A percentile compares a stretch with the other conserved stretches of the same genome.
These are phyloP conservation scores for Psilocybe sp. DNA, from an alignment of 768 basidiomycete species.

Conservation along the genomic window DNA sequence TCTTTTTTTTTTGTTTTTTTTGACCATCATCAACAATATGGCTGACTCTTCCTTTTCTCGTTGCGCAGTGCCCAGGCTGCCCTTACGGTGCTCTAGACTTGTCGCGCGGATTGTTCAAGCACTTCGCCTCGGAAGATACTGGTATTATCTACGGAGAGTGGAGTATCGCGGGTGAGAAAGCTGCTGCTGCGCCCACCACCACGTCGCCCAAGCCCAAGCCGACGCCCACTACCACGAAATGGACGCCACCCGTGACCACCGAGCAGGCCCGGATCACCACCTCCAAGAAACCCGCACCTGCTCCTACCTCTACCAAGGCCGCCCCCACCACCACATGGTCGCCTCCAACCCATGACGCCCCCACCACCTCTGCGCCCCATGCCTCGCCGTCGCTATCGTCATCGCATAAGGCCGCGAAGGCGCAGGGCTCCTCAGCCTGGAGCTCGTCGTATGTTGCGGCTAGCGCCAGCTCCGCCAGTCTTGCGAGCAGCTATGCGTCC, in stretches of 20 bases:
- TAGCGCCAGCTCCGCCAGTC: slow-evolving; percentile 1
- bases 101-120: slow-evolving; percentile 59
- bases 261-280: not conserved
- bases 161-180: slow-evolving; percentile 30
- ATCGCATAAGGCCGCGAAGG: slow-evolving; percentile 5
- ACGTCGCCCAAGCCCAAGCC: slow-evolving; percentile 20
- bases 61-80: slow-evolving; percentile 62
- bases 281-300: not conserved
- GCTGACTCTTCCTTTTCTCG: slow-evolving; percentile 1
- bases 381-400: slow-evolving; percentile 12
- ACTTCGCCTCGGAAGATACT: slow-evolving; percentile 42
- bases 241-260: slow-evolving; percentile 46
- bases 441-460: slow-evolving; percentile 3
- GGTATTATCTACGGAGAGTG: slow-evolving; percentile 66
- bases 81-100: slow-evolving; percentile 67
- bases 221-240: slow-evolving; percentile 40
- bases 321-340: not conserved
- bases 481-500: slow-evolving; percentile 5
- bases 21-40: not conserved
- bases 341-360: not conserved
- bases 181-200: slow-evolving; percentile 6
- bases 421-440: not conserved
- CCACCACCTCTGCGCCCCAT: not conserved
- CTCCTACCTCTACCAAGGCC: slow-evolving; percentile 6
- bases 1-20: slow-evolving; percentile 9